phyloP scores from a whole-genome alignment of 75 land plant species.

The Cunninghamia lanceolata region DNA sequence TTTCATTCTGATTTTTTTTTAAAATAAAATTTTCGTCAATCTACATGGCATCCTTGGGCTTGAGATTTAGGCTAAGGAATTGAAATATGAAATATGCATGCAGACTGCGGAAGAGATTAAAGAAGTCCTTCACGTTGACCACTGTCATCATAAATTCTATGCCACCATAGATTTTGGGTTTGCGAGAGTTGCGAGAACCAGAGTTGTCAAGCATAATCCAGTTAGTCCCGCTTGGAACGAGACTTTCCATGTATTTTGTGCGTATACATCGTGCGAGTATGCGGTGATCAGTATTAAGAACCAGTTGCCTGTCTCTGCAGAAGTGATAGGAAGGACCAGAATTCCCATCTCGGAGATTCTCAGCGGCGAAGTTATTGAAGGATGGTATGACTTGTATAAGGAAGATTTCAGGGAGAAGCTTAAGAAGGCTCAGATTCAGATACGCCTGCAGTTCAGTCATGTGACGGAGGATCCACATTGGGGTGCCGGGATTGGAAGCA shows the following conservation, averaged over 20 bases:
- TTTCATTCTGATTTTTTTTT: too few relatives aligned
- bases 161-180: slow-evolving; percentile 43
- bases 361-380: too few relatives aligned
- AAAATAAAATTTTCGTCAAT: too few relatives aligned
- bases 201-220: slow-evolving; percentile 8
- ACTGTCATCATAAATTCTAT: slow-evolving; percentile 4
- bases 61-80: background rate
- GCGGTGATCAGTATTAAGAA: slow-evolving; percentile 40
- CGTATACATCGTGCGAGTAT: too few relatives aligned
- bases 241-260: slow-evolving; percentile 42
- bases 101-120: background rate
- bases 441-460: slow-evolving; percentile 47
- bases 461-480: slow-evolving; percentile 37
- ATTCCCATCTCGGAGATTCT: too few relatives aligned
- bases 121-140: background rate
- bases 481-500: slow-evolving; percentile 25
- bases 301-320: slow-evolving; percentile 12
- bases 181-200: slow-evolving; percentile 45
- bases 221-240: slow-evolving; percentile 52
- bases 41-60: background rate
- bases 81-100: background rate
- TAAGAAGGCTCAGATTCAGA: too few relatives aligned
- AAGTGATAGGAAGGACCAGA: slow-evolving; percentile 36
- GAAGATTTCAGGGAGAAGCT: too few relatives aligned
- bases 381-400: too few relatives aligned